A percentile compares a stretch with the other conserved stretches of the same genome.
Conservation (phyloP, 371 early-diverging fungal genomes). For the Parasitella parasitica region DNA sequence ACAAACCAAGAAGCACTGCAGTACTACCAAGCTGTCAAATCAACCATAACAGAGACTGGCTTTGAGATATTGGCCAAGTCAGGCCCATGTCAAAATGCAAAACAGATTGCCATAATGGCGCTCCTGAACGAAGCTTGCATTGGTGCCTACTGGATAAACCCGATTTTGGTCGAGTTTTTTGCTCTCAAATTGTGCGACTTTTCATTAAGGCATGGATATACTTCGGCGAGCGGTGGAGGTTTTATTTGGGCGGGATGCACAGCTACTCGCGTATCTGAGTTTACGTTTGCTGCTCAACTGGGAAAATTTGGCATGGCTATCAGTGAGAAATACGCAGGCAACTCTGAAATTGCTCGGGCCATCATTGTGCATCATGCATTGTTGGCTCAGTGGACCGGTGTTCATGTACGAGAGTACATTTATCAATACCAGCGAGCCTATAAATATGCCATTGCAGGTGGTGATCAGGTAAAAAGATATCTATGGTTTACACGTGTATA, state of each 20-base stretch:
- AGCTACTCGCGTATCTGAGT: conserved; percentile 33
- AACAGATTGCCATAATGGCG: conserved; percentile 32
- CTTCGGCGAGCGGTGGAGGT: conserved; percentile 38
- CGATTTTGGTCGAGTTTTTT: conserved; percentile 32
- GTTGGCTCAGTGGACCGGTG: conserved; percentile 42
- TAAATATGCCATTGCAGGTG: conserved; percentile 41
- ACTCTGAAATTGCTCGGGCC: conserved; percentile 42
- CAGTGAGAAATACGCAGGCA: conserved; percentile 38
- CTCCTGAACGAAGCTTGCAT: conserved; percentile 40
- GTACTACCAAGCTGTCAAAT: conserved; percentile 19
- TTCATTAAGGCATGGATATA: conserved; percentile 36
- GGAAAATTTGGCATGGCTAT: conserved; percentile 40
- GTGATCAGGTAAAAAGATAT: conserved; percentile 32
- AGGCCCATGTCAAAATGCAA: conserved; percentile 22
- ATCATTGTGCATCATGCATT: conserved; percentile 35
- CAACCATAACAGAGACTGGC: conserved; percentile 17
- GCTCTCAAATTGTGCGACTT: conserved; percentile 37
- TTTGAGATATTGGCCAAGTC: conserved; percentile 19
- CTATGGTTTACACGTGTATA: no score
- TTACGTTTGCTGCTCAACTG: conserved; percentile 31
- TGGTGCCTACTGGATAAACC: conserved; percentile 44
- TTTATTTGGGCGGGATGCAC: conserved; percentile 42
- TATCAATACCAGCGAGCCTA: conserved; percentile 40
- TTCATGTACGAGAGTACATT: conserved; percentile 32
- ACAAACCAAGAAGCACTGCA: conserved; percentile 11